phyloP scores from a whole-genome alignment of 306 rosid genomes.

The Cicer cuneatum region DNA sequence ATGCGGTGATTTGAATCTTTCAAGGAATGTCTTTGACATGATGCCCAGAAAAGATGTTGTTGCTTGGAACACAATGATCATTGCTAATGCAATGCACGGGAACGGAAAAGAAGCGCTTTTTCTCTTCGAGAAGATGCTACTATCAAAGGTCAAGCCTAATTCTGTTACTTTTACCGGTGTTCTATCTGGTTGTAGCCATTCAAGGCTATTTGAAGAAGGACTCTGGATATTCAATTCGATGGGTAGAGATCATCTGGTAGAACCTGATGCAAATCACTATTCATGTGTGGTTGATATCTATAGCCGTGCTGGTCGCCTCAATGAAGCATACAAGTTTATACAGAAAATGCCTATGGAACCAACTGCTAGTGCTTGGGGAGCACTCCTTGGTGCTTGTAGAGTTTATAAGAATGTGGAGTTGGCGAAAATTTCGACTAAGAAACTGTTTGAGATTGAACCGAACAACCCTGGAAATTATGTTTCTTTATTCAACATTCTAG shows the following conservation, averaged over 20 bases:
- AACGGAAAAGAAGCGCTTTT: slow-evolving; percentile 57
- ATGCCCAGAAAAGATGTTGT: slow-evolving; percentile 51
- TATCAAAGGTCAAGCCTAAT: slow-evolving; percentile 52
- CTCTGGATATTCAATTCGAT: slow-evolving; percentile 51
- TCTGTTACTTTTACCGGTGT: slow-evolving; percentile 57
- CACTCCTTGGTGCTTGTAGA: slow-evolving; percentile 63
- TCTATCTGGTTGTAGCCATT: slow-evolving; percentile 66
- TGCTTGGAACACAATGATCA: slow-evolving; percentile 65
- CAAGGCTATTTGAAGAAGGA: slow-evolving; percentile 57
- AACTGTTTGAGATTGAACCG: slow-evolving; percentile 59
- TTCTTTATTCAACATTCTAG: slow-evolving; percentile 50
- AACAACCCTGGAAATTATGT: slow-evolving; percentile 58
- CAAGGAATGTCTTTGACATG: slow-evolving; percentile 47
- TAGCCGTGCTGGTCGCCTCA: slow-evolving; percentile 56
- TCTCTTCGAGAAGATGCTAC: slow-evolving; percentile 50
- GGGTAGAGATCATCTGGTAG: slow-evolving; percentile 53
- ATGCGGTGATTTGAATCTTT: slow-evolving; percentile 61
- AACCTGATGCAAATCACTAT: slow-evolving; percentile 57
- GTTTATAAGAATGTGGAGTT: slow-evolving; percentile 53
- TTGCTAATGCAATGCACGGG: slow-evolving; percentile 61
- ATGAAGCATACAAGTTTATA: slow-evolving; percentile 55
- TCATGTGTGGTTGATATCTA: slow-evolving; percentile 58
- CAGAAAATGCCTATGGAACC: slow-evolving; percentile 62
- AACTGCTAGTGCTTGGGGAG: slow-evolving; percentile 61
- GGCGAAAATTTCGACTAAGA: slow-evolving; percentile 54